These are phyloP conservation scores for Angophora floribunda DNA, from an alignment of 345 rosid genomes.

Conservation along the genomic window DNA sequence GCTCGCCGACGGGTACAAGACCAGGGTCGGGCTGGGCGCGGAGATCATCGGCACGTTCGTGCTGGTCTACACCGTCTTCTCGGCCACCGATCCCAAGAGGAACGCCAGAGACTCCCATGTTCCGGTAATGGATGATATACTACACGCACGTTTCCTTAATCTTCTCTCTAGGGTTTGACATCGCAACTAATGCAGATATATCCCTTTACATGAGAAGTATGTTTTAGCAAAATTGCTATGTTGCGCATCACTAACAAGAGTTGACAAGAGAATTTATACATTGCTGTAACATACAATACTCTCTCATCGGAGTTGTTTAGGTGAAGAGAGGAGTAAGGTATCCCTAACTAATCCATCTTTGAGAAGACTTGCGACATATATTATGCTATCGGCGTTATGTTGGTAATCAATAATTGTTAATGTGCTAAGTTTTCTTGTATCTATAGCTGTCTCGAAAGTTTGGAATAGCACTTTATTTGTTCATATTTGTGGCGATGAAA, in stretches of 20 bases:
- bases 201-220: too few species aligned
- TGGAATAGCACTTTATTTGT: neutral
- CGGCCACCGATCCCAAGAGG: constrained; percentile 18
- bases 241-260: neutral
- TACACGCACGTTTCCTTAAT: neutral
- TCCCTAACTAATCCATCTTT: neutral
- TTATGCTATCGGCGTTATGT: neutral
- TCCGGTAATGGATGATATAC: neutral
- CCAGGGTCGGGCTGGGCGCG: constrained; percentile 8
- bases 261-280: neutral
- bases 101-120: constrained; percentile 13
- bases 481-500: neutral
- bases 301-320: neutral
- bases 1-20: constrained; percentile 2
- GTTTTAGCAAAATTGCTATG: neutral
- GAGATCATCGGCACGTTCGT: constrained; percentile 19
- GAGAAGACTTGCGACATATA: neutral
- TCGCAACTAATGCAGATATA: neutral
- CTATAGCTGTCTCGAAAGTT: neutral
- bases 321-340: neutral
- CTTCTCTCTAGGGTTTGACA: neutral
- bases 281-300: neutral
- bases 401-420: neutral
- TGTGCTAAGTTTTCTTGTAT: neutral
- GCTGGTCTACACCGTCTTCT: constrained; percentile 18